Percentiles rank a stretch among this genome's conserved stretches.
Conservation (phyloP, 768 basidiomycete genomes). For the Cystofilobasidium ferigula region DNA sequence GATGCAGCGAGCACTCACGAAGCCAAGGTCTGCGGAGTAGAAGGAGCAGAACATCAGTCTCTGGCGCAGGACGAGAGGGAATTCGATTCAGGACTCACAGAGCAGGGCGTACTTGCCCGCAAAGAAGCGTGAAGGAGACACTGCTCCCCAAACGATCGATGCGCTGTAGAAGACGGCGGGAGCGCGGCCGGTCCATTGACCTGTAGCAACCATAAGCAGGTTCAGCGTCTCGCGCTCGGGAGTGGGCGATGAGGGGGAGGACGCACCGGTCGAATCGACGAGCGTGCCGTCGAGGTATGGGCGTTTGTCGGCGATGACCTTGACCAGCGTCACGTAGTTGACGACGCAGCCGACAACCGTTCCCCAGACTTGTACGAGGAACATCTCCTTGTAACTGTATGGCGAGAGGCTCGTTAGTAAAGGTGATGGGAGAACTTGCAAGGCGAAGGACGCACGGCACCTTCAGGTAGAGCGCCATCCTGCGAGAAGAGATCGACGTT, state of each 20-base stretch:
- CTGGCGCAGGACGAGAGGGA: neutral
- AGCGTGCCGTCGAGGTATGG: conserved; percentile 36
- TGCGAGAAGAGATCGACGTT: conserved; percentile 20
- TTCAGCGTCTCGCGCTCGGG: neutral
- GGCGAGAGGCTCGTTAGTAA: no score
- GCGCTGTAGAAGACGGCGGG: conserved; percentile 38
- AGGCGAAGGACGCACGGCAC: neutral
- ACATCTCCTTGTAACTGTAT: conserved; percentile 33
- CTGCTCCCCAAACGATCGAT: conserved; percentile 27
- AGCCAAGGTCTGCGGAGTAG: neutral
- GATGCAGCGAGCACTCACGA: no score
- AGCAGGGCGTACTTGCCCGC: conserved; percentile 33
- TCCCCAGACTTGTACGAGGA: conserved; percentile 36
- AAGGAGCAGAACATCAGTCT: neutral
- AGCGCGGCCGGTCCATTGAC: conserved; percentile 37
- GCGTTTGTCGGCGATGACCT: conserved; percentile 35
- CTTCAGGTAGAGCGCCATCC: conserved; percentile 30
- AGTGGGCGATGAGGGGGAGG: neutral
- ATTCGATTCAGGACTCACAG: conserved; percentile 7
- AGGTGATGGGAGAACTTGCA: neutral
- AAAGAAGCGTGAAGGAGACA: conserved; percentile 36
- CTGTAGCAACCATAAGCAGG: conserved; percentile 23
- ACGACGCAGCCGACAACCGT: conserved; percentile 35
- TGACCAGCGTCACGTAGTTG: conserved; percentile 36
- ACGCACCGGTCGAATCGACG: neutral